A percentile compares a stretch with the other conserved stretches of the same genome.
phyloP scores from a whole-genome alignment of 2,329 filamentous ascomycete species.

The Fusarium papillatum region DNA sequence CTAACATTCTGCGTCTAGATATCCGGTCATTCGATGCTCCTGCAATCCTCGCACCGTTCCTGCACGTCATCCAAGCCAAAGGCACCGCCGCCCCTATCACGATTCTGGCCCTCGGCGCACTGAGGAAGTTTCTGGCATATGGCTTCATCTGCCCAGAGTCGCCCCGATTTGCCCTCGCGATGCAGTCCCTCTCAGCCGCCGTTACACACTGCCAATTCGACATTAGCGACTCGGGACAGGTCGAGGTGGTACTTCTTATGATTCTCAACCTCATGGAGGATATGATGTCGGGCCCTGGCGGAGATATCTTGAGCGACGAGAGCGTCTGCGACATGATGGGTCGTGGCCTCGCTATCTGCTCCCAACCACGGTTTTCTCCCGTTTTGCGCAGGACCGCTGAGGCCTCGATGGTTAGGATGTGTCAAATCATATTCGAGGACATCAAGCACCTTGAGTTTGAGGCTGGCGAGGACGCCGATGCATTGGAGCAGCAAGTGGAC shows the following conservation, averaged over 20 bases:
- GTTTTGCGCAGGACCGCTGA: conserved; percentile 92
- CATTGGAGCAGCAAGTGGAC: conserved; percentile 75
- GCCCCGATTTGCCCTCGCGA: conserved; percentile 89
- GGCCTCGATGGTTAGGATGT: conserved; percentile 99
- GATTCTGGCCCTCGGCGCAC: conserved; percentile 90
- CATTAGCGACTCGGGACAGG: conserved; percentile 93
- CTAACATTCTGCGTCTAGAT: conserved; percentile 64
- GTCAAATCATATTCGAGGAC: conserved; percentile 96
- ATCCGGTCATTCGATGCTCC: conserved; percentile 92
- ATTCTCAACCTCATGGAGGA: conserved; percentile 98
- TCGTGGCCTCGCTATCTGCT: conserved; percentile 96
- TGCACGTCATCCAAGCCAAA: conserved; percentile 96
- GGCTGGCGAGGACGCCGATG: conserved; percentile 75
- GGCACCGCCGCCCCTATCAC: conserved; percentile 97
- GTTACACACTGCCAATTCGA: conserved; percentile 99
- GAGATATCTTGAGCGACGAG: conserved; percentile 95
- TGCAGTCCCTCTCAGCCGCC: conserved; percentile 94
- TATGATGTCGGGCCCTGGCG: conserved; percentile 95
- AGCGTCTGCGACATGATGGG: conserved; percentile 99
- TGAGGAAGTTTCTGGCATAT: conserved; percentile 97
- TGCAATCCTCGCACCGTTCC: conserved; percentile 90
- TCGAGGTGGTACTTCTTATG: conserved; percentile 94
- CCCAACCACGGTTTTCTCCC: conserved; percentile 91
- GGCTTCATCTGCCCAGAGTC: conserved; percentile 88
- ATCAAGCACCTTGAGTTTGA: conserved; percentile 86